Evolutionary conservation across 805 yeast species (phyloP), one percentile per base, ranked within the genome.

Genomic region (Priceomyces castillae): DNA sequence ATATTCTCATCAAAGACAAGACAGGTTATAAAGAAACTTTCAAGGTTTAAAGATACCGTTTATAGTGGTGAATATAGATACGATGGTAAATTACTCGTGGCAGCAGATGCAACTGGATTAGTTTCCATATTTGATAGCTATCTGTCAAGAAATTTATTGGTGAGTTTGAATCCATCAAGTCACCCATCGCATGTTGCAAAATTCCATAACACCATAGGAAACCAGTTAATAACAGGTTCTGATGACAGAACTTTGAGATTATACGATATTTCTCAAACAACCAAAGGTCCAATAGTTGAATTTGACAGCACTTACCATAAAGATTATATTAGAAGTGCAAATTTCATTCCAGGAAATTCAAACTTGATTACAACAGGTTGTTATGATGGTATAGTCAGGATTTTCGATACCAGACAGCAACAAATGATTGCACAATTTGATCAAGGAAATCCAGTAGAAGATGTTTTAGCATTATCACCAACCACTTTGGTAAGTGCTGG

Each of bases 121-220:
- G 95, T 94, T 11, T 95, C 95, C 49, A 82, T 90, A 7, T 92
- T 86, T 59, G 97, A 94, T 62, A 82, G 95, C 25, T 72, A 77
- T 43, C 84, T 80, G 51, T 90, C 95, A 34, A 74, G 95, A 53
- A 81, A 88, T 17, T 70, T 90, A 17, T 71, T 92, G 44, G 86
- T 92, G 30, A 81, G 94, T 17, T 73, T 94, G 39, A 79, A 81
- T 43, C 96, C 97, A 4, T 82, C 95, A 0, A 67, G 84, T 3
- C 90, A 88, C 62, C 92, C 98, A 11, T 85, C 95, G 0, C 97
- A 88, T 59, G 96, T 92, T 15, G 90, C 97, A 2, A 88, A 87
- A 62, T 94, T 94, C 65, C 95, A 90, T 60, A 88, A 94, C 11
- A 70, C 82, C 2, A 71, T 81, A 20, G 80, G 82, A 23, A 85